Base-by-base conservation (phyloP, 1,284 basidiomycete genomes). In the Sporisorium graminicola region DNA sequence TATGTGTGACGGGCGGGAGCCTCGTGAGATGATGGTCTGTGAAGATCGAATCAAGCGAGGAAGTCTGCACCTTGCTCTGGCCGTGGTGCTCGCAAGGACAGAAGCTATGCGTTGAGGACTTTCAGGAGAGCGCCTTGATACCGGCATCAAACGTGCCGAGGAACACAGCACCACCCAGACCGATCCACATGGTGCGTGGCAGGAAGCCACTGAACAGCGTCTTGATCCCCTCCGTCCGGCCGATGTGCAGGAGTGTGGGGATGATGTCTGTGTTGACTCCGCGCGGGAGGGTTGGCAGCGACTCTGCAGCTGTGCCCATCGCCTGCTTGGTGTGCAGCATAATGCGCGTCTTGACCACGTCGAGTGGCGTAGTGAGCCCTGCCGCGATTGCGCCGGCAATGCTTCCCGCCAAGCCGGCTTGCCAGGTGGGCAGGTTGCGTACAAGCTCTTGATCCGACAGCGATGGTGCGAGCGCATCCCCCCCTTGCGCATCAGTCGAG, bases 261-360 rank as follows among this genome's bases (percentile, higher is more conserved):
- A 79, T 29, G 74, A 86, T 73, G 50, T 82, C 65, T 59, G 76
- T 58, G 53, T 85, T 82, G 56, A 80, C 81, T 7, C 73, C 78
- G 22, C 49, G 46, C 2, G 74, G 74, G 0, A 77, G 53, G 0
- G 58, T 26, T 12, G 27, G 22, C 46, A 13, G 35, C 14, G 43
- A 6, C 20, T 8, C n/a, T 10, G 59, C 37, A 22, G 40, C 27
- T 42, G 60, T 16, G 1, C 51, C 51, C 8, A 60, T 60, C 16
- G 56, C 60, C 10, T 50, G 65, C 50, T 73, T 69, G 55, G 68
- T 72, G 82, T 97, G 94, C 13, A 99, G 89, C 97, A 99, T 99
- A 57, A 98, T 93, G 16, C 97, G 90, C 2, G 96, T 99, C 86
- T 99, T 99, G 65, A 98, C 90, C 3, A 99, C 97, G 82, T 99